These are phyloP conservation scores for Coemansia sp. DNA, from an alignment of 192 early-diverging fungal species.

Conservation along the genomic window DNA sequence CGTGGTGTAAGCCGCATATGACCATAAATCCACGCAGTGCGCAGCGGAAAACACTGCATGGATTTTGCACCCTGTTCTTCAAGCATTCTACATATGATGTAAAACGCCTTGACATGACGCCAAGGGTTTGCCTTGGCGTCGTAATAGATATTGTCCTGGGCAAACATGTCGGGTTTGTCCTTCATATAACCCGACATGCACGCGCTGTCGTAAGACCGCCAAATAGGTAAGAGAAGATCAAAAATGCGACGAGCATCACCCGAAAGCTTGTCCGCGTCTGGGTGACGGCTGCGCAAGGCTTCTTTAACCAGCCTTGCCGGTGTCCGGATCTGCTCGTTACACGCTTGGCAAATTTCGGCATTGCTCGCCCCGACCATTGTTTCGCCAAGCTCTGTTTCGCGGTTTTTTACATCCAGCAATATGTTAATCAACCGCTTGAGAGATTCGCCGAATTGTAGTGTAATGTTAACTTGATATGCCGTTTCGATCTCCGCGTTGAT, in stretches of 20 bases:
- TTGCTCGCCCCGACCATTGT: background rate
- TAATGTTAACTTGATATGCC: background rate
- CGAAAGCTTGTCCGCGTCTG: too few relatives aligned
- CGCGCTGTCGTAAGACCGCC: too few relatives aligned
- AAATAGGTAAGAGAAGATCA: too few relatives aligned
- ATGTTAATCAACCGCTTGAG: background rate
- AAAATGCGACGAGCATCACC: too few relatives aligned
- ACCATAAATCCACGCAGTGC: background rate
- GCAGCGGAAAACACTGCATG: constrained; percentile 7
- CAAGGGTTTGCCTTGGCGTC: background rate
- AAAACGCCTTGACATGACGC: constrained; percentile 7
- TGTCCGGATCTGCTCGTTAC: background rate
- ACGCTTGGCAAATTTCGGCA: background rate
- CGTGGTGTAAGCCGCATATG: too few relatives aligned
- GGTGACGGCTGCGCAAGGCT: too few relatives aligned
- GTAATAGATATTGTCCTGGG: constrained; percentile 11
- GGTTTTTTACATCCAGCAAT: background rate
- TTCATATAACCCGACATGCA: too few relatives aligned
- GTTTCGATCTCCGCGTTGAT: background rate
- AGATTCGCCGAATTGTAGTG: background rate
- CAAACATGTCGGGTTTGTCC: too few relatives aligned
- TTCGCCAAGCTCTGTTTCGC: background rate
- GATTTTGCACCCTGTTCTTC: constrained; percentile 6
- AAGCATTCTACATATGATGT: background rate
- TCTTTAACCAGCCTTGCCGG: background rate